Percentiles rank a stretch among this genome's conserved stretches.
These are phyloP conservation scores for Tylopilus balloui DNA, from an alignment of 768 basidiomycete genomes.

Conservation along the genomic window DNA sequence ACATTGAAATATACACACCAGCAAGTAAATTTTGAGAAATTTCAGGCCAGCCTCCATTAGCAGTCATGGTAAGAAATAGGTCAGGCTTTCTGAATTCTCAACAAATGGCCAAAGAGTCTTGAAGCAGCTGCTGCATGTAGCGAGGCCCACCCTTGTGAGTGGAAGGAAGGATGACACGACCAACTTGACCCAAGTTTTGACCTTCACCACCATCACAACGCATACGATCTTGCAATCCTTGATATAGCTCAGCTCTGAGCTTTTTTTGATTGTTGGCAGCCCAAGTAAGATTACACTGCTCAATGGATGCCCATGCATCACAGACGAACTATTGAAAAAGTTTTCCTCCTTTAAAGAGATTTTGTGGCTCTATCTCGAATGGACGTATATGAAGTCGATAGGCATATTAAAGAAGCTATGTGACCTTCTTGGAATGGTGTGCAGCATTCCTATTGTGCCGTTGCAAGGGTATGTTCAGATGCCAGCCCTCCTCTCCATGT, in stretches of 20 bases:
- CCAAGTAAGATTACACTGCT: slow-evolving; percentile 38
- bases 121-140: slow-evolving; percentile 40
- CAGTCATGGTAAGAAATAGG: slow-evolving; percentile 50
- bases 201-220: slow-evolving; percentile 17
- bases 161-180: slow-evolving; percentile 37
- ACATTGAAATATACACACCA: slow-evolving; percentile 11
- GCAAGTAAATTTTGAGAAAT: slow-evolving; percentile 35
- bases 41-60: slow-evolving; percentile 49
- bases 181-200: slow-evolving; percentile 29
- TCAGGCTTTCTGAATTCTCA: slow-evolving; percentile 35
- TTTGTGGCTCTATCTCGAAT: slow-evolving; percentile 7
- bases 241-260: slow-evolving; percentile 34
- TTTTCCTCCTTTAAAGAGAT: slow-evolving; percentile 33
- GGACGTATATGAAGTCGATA: slow-evolving; percentile 30
- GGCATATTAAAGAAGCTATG: slow-evolving; percentile 27
- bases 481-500: slow-evolving; percentile 37
- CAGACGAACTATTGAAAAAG: slow-evolving; percentile 44
- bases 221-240: slow-evolving; percentile 33
- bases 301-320: slow-evolving; percentile 43
- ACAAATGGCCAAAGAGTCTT: slow-evolving; percentile 46
- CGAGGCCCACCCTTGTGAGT: slow-evolving; percentile 39
- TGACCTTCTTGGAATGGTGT: slow-evolving; percentile 22
- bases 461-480: slow-evolving; percentile 18
- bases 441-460: neutral
- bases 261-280: slow-evolving; percentile 31